These are phyloP conservation scores for Penicillium alfredii DNA, from an alignment of 495 filamentous ascomycete genomes.

Conservation along the genomic window DNA sequence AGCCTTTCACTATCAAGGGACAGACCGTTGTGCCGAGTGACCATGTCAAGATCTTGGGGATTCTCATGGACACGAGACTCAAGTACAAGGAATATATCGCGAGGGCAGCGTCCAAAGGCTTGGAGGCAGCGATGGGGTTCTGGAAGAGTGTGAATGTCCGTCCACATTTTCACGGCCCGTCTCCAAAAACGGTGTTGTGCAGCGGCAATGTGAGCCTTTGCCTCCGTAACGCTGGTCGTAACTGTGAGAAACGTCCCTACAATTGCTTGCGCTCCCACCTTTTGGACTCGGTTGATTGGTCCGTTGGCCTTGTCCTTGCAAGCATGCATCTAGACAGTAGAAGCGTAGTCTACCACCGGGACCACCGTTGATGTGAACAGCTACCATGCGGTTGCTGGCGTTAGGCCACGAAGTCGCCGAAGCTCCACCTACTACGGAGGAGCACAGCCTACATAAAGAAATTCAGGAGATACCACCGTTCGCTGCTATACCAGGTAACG, in stretches of 20 bases:
- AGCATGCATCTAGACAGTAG: too few species aligned
- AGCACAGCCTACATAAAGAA: constrained; percentile 9
- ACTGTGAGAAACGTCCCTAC: too few species aligned
- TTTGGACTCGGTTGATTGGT: constrained; percentile 17
- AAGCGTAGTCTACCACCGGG: too few species aligned
- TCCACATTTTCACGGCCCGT: constrained; percentile 18
- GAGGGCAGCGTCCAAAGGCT: constrained; percentile 21
- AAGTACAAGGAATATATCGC: constrained; percentile 20
- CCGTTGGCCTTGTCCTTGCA: too few species aligned
- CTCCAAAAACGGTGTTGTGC: constrained; percentile 15
- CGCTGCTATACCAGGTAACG: constrained; percentile 4
- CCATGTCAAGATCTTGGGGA: constrained; percentile 20
- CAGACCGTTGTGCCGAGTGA: constrained; percentile 16
- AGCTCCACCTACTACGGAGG: constrained; percentile 20
- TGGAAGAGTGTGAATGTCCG: too few species aligned
- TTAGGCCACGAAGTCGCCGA: constrained; percentile 14
- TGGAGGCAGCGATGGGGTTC: constrained; percentile 21
- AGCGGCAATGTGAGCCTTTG: constrained; percentile 16
- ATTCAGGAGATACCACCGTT: constrained; percentile 13
- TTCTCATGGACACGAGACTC: constrained; percentile 16
- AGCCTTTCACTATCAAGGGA: constrained; percentile 22
- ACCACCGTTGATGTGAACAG: constrained; percentile 12
- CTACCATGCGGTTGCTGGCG: constrained; percentile 12
- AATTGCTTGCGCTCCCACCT: constrained; percentile 24
- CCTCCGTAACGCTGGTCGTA: constrained; percentile 8